Base-by-base conservation (phyloP, 495 filamentous ascomycete species). In the Aspergillus haitiensis region DNA sequence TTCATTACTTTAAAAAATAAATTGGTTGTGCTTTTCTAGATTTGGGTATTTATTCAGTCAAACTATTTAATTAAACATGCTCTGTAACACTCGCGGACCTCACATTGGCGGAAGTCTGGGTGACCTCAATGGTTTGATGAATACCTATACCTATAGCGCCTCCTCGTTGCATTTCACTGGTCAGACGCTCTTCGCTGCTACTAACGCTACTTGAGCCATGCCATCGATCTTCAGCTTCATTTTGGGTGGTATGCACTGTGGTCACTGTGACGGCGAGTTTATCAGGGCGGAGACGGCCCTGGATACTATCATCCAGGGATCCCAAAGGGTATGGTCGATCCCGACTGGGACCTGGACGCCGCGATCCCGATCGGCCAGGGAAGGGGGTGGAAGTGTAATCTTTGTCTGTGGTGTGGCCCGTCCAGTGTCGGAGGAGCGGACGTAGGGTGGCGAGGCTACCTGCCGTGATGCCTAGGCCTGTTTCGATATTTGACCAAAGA, bases 371-470 rank as follows among this genome's bases (percentile, higher is more conserved):
- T 15, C 21, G 49, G 1, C 62, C 63, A 5, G 71, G 69, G 47
- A 75, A 71, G 0, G 63, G 58, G 1, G 61, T 52, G 32, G 60
- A 51, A 2, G 62, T 57, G 58, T 72, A 70, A 11, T 63, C 52
- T 7, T 52, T 52, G 31, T 67, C 66, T 54, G 61, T 50, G 33
- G 50, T 59, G 5, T 71, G 68, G 31, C 72, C 74, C 35, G 72
- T 56, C 57, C 69, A 68, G 15, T 71, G 46, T 34, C 74, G 71
- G 32, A 84, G 70, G 5, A 81, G 70, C 6, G 78, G 78, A 31
- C 78, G 76, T 9, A 80, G 74, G 10, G 74, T 78, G 45, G 77
- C 78, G 7, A 81, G 74, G 55, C 74, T 77, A 10, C 73, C 78
- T 47, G 76, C 75, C 1, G 78, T 72, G 59, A 81, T 78, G 13